Conservation (phyloP, 306 rosid species). For the Quillaja saponaria region DNA sequence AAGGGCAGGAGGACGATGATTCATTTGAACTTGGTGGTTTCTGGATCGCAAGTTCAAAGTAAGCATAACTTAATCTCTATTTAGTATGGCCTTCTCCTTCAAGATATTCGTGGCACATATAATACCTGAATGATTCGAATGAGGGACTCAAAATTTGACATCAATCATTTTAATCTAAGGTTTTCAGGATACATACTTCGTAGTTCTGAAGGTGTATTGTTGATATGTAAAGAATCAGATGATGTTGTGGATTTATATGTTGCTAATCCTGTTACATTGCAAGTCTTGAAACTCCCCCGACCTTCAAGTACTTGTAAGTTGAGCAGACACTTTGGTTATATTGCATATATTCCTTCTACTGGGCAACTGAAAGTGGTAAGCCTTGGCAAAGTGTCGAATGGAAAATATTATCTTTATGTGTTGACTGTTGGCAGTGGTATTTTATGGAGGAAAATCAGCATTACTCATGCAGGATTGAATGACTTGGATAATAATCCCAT, state of each 20-base stretch:
- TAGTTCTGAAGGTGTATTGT: slow-evolving; percentile 24
- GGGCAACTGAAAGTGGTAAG: slow-evolving; percentile 22
- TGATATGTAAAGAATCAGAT: slow-evolving; percentile 1
- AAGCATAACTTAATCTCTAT: too few relatives aligned
- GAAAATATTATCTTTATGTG: slow-evolving; percentile 12
- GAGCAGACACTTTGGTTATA: slow-evolving; percentile 5
- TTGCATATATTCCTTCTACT: slow-evolving; percentile 23
- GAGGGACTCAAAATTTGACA: slow-evolving; percentile 1
- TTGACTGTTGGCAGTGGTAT: background rate
- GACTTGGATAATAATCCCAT: slow-evolving; percentile 19
- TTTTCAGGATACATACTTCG: slow-evolving; percentile 22
- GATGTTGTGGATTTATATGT: background rate
- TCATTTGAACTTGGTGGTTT: too few relatives aligned
- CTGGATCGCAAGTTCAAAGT: too few relatives aligned
- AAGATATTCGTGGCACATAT: background rate
- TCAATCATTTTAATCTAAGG: background rate
- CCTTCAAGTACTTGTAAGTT: slow-evolving; percentile 8
- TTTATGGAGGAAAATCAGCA: slow-evolving; percentile 19
- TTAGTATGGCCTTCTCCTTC: slow-evolving; percentile 20
- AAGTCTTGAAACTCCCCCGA: slow-evolving; percentile 10
- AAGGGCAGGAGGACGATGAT: too few relatives aligned
- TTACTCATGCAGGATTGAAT: background rate
- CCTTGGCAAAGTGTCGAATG: slow-evolving; percentile 7
- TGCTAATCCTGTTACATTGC: slow-evolving; percentile 18
- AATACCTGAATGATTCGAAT: background rate